Evolutionary conservation across 2,329 filamentous ascomycete genomes (phyloP), one percentile per base, ranked within the genome.

Genomic region (Colletotrichum sojae): DNA sequence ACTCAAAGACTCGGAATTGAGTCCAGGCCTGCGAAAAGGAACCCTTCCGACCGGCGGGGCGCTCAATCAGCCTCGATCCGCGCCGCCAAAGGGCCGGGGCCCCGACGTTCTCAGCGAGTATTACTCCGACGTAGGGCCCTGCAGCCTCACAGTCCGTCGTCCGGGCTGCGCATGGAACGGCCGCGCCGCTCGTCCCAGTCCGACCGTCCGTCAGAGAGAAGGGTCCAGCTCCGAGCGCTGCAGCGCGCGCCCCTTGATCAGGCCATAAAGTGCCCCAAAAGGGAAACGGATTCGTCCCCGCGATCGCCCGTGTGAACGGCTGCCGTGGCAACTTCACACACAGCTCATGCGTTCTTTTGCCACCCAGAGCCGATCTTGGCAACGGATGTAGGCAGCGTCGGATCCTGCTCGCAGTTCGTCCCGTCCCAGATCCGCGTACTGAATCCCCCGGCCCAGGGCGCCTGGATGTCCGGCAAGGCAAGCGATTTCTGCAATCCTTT

Each of bases 361-460:
- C 61, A 45, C 20, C 52, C 52, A 18, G 56, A 55, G 9, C 55
- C 62, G 16, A 61, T 55, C 18, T 69, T 69, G 22, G 67, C 62
- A 10, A 60, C 51, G 12, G 62, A 61, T 1, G 62, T 25, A 20
- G 67, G 67, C 36, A 69, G 31, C 16, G 56, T 31, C n/a, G 55
- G 67, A 43, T 67, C 55, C 51, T 69, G 61, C 43, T 69, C 67
- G 43, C 55, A 69, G 12, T 61, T 67, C 55, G 67, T 69, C 31
- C 67, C 67, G 36, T 69, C 67, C 67, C 67, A 69, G 1, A 69
- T 69, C 48, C 57, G 52, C 6, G 67, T 66, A 51, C 67, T 66
- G 63, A 69, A 69, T 16, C 56, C 45, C 25, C 57, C 45, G 5
- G 67, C 67, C 67, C 67, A 69, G 2, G 67, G 67, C 12, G 62